These are phyloP conservation scores for Mortierella sp. DNA, from an alignment of 371 early-diverging fungal species.

Conservation along the genomic window DNA sequence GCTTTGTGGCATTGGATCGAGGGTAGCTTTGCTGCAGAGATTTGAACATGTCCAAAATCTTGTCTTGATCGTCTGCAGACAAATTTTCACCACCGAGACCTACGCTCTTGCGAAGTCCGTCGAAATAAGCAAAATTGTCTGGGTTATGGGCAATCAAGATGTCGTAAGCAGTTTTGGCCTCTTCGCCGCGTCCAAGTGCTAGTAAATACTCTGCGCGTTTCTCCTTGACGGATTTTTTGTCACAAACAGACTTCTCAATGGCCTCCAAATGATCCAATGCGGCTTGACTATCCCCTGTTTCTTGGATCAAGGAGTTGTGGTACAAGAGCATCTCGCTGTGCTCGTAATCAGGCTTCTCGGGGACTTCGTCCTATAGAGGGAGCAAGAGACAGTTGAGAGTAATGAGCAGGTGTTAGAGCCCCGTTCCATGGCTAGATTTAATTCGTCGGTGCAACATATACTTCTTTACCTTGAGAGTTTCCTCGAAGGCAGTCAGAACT, in stretches of 20 bases:
- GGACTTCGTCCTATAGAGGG: conserved; percentile 58
- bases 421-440: too few relatives aligned
- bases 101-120: conserved; percentile 71
- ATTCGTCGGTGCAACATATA: too few relatives aligned
- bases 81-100: conserved; percentile 55
- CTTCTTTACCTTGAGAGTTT: conserved; percentile 73
- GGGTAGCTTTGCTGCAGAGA: conserved; percentile 82
- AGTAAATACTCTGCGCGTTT: conserved; percentile 78
- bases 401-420: too few relatives aligned
- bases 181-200: conserved; percentile 73
- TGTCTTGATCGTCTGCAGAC: conserved; percentile 52
- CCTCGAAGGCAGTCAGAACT: conserved; percentile 78
- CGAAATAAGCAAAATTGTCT: conserved; percentile 79
- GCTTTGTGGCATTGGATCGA: conserved; percentile 83
- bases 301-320: conserved; percentile 82
- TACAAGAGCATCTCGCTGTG: conserved; percentile 85
- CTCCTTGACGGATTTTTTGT: conserved; percentile 79
- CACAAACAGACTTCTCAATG: conserved; percentile 79
- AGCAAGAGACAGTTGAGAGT: background rate
- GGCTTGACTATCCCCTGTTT: conserved; percentile 77
- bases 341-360: conserved; percentile 71
- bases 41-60: conserved; percentile 63
- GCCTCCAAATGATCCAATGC: conserved; percentile 84
- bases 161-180: conserved; percentile 82
- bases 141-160: conserved; percentile 85